phyloP scores from a whole-genome alignment of 768 basidiomycete species.

The Russula sp. region DNA sequence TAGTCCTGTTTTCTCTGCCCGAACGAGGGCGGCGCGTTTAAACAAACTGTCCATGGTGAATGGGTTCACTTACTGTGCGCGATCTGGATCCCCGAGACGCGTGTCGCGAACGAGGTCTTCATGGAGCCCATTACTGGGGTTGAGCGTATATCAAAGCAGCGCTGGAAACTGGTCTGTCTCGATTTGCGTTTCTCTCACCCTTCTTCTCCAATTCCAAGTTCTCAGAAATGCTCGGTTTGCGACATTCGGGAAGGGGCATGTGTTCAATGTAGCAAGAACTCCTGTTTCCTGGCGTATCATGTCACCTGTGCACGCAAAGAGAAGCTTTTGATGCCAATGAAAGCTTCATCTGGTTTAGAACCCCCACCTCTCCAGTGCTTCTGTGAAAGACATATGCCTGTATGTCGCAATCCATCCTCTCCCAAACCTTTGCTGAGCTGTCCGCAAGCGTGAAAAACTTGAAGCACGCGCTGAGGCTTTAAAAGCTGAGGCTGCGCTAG shows the following conservation, averaged over 20 bases:
- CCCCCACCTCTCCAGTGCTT: slow-evolving; percentile 70
- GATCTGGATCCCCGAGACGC: slow-evolving; percentile 95
- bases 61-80: slow-evolving; percentile 98
- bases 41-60: slow-evolving; percentile 87
- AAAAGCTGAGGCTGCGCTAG: slow-evolving; percentile 48
- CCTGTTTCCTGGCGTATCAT: slow-evolving; percentile 93
- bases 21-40: slow-evolving; percentile 96
- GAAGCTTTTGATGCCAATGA: slow-evolving; percentile 84
- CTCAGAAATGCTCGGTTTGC: slow-evolving; percentile 63
- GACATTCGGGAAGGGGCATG: slow-evolving; percentile 71
- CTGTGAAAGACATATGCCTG: slow-evolving; percentile 90
- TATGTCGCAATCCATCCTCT: slow-evolving; percentile 34
- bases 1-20: slow-evolving; percentile 96
- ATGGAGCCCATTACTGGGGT: slow-evolving; percentile 97
- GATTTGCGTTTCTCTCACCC: not conserved
- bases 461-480: slow-evolving; percentile 58
- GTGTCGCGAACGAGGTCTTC: slow-evolving; percentile 90
- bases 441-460: slow-evolving; percentile 61
- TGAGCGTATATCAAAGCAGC: slow-evolving; percentile 80
- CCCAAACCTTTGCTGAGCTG: not conserved
- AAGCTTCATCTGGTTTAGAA: slow-evolving; percentile 71
- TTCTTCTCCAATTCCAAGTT: not conserved
- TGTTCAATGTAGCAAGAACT: slow-evolving; percentile 90
- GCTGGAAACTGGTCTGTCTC: slow-evolving; percentile 85
- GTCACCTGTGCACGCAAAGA: slow-evolving; percentile 89